Conservation (phyloP, 371 early-diverging fungal genomes). For the Rozella allomycis region DNA sequence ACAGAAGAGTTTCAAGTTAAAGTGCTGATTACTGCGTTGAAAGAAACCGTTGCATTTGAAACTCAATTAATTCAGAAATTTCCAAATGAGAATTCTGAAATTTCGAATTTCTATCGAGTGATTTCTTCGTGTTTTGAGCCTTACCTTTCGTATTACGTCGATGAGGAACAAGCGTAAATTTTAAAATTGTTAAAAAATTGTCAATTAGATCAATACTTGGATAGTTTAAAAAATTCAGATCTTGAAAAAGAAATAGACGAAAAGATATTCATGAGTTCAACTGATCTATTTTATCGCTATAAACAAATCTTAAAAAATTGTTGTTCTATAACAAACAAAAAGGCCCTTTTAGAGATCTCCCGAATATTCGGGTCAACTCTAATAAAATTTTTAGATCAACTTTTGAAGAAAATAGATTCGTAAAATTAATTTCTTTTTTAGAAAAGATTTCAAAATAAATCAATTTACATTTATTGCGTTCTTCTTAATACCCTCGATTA, state of each 20-base stretch:
- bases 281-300: conserved; percentile 70
- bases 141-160: conserved; percentile 53
- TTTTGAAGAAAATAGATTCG: no score
- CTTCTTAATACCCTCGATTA: conserved; percentile 83
- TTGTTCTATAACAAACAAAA: no score
- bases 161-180: conserved; percentile 50
- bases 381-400: no score
- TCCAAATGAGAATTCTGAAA: no score
- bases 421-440: no score
- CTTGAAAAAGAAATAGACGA: conserved; percentile 17
- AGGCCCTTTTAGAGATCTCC: no score
- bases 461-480: conserved; percentile 41
- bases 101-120: conserved; percentile 32
- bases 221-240: conserved; percentile 27
- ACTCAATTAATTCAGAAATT: no score
- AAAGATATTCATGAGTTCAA: conserved; percentile 56
- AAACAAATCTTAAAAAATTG: conserved; percentile 61
- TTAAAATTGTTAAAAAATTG: conserved; percentile 16
- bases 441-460: no score
- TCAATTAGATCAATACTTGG: conserved; percentile 18
- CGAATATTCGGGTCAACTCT: no score
- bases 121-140: conserved; percentile 74
- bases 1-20: no score
- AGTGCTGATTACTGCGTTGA: no score
- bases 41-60: no score